Conservation (phyloP, 2,329 filamentous ascomycete genomes). For the Pseudogymnoascus sp. region DNA sequence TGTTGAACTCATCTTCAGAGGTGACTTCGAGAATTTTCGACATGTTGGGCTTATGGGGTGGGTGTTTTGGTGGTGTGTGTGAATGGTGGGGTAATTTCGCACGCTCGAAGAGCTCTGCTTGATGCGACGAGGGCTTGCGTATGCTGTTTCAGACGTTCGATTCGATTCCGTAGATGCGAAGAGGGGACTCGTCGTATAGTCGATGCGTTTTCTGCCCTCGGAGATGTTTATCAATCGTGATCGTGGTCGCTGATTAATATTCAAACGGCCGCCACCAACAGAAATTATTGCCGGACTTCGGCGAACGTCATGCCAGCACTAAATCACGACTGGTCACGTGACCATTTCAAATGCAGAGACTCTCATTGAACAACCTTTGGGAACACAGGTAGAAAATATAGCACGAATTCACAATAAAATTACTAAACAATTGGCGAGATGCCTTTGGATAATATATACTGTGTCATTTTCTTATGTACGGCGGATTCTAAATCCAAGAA, state of each 20-base stretch:
- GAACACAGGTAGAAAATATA: background rate
- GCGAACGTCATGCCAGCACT: slow-evolving; percentile 6
- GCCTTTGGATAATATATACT: background rate
- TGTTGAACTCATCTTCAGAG: slow-evolving; percentile 63
- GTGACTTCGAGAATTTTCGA: slow-evolving; percentile 71
- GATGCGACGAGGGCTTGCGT: background rate
- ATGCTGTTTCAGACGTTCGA: background rate
- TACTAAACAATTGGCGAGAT: background rate
- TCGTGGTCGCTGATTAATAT: slow-evolving; percentile 6
- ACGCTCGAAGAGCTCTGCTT: background rate
- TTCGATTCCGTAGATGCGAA: background rate
- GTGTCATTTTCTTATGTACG: slow-evolving; percentile 3
- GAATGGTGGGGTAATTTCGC: slow-evolving; percentile 7
- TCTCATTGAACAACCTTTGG: slow-evolving; percentile 4
- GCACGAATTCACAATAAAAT: background rate
- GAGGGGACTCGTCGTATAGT: background rate
- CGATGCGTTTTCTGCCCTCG: background rate
- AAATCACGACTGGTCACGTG: slow-evolving; percentile 3
- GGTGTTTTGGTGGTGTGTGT: background rate
- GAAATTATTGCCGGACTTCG: slow-evolving; percentile 8
- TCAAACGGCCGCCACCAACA: slow-evolving; percentile 7
- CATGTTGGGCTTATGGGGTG: slow-evolving; percentile 41
- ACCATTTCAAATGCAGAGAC: background rate
- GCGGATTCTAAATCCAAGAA: background rate
- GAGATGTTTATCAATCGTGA: slow-evolving; percentile 7